These are phyloP conservation scores for Citropsis articulata DNA, from an alignment of 345 rosid species.

Conservation along the genomic window DNA sequence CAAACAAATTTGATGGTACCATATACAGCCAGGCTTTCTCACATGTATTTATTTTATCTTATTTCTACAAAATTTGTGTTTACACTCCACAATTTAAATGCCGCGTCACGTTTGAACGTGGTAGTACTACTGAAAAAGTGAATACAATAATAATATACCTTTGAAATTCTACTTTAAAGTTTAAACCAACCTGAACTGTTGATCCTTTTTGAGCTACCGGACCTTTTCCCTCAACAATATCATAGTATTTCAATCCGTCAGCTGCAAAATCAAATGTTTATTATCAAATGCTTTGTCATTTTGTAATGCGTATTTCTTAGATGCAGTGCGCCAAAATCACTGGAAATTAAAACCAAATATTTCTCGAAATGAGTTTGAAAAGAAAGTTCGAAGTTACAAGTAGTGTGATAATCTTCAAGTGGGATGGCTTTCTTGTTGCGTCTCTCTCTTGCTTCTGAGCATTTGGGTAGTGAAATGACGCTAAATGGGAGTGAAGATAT, in stretches of 20 bases:
- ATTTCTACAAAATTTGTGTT: not conserved
- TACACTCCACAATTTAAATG: not conserved
- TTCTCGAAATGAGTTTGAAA: not conserved
- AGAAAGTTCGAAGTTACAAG: slow-evolving; percentile 36
- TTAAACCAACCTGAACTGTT: slow-evolving; percentile 56
- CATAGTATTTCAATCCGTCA: slow-evolving; percentile 81
- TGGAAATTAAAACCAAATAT: not conserved
- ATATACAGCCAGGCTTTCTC: not conserved
- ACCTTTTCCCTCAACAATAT: slow-evolving; percentile 80
- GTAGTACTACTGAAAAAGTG: not conserved
- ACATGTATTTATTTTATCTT: not conserved
- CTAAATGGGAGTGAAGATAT: slow-evolving; percentile 46
- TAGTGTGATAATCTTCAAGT: slow-evolving; percentile 60
- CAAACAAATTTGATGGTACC: not conserved
- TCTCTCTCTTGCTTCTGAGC: slow-evolving; percentile 76
- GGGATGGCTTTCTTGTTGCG: slow-evolving; percentile 70
- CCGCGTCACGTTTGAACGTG: not conserved
- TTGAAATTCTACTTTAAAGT: slow-evolving; percentile 3
- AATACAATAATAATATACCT: not conserved
- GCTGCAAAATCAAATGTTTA: slow-evolving; percentile 31
- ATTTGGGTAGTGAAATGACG: slow-evolving; percentile 40
- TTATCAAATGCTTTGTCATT: not conserved
- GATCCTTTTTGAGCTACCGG: slow-evolving; percentile 69
- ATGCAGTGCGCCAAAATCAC: not conserved
- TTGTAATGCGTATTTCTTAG: not conserved